Base-by-base conservation (phyloP, 176 grass and related monocot species). In the Stipa capillata region DNA sequence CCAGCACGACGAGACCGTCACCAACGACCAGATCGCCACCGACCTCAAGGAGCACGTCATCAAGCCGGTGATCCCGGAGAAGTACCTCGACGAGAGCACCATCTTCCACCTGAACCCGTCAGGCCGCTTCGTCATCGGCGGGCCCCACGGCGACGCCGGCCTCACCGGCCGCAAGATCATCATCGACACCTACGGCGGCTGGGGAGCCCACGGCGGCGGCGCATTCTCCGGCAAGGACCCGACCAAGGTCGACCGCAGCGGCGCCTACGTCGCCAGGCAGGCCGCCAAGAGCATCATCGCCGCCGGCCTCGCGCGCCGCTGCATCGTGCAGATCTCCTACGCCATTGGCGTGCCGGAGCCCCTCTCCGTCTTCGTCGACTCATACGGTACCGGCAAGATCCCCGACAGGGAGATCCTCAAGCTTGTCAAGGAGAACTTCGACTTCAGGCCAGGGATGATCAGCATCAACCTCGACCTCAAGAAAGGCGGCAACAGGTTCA, bases 31-130 rank as follows among this genome's bases (percentile, higher is more conserved):
- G 86, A 92, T 92, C 49, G 90, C 90, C 4, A 79, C 79, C 0
- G 90, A 92, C 83, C 90, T 92, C 75, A 92, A 92, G 79, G 86
- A 92, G 90, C 86, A 92, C 39, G 90, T 92, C 74, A 89, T 92
- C 86, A 89, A 92, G 76, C 83, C 86, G 0, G 79, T 92, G 1
- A 76, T 92, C 80, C 86, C 86, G 4, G 87, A 50, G 23, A 81
- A 82, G 83, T 89, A 89, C 87, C 83, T 89, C 4, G 87, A 89
- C 48, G 87, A 85, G 83, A 85, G 85, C 78, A 89, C 87, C 78
- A 89, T 89, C 72, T 89, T 89, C 78, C 87, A 89, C 83, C 83
- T 89, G 11, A 89, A 89, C 78, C 87, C 87, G 0, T 89, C 87
- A 0, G 87, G 87, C 6, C 87, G 87, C 54, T 89, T 89, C 6